Evolutionary conservation across 345 rosid genomes (phyloP).

Genomic region (Aquilaria malaccensis): DNA sequence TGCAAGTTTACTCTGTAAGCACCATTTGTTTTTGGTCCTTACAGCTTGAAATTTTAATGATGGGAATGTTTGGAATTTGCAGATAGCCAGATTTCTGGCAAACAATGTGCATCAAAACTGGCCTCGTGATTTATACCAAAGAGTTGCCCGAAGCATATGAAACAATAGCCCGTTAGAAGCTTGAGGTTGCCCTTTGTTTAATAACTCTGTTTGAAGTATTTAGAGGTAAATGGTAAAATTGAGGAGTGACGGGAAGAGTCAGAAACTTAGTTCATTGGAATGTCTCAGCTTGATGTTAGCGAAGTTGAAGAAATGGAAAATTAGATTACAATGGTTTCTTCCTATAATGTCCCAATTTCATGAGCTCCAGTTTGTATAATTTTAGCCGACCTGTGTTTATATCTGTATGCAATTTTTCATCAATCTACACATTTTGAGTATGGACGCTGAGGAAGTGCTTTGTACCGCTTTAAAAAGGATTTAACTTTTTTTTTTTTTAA

Average conservation of each 20-base stretch:
- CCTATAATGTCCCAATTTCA: background rate
- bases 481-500: too few relatives aligned
- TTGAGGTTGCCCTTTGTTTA: background rate
- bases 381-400: too few relatives aligned
- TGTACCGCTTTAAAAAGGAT: too few relatives aligned
- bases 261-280: background rate
- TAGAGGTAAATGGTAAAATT: background rate
- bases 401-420: too few relatives aligned
- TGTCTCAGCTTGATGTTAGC: background rate
- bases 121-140: conserved; percentile 86
- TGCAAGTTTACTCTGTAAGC: too few relatives aligned
- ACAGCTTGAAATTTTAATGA: too few relatives aligned
- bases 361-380: background rate
- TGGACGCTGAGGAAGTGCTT: too few relatives aligned
- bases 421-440: too few relatives aligned
- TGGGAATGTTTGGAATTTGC: conserved; percentile 18
- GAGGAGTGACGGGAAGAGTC: background rate
- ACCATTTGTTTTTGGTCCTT: too few relatives aligned
- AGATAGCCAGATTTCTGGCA: conserved; percentile 87
- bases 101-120: conserved; percentile 75
- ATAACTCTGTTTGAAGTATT: too few relatives aligned
- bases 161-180: background rate
- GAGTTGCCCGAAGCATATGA: conserved; percentile 77
- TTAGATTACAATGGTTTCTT: background rate
- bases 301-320: background rate